These are phyloP conservation scores for Coniochaeta prunicola DNA, from an alignment of 2,329 filamentous ascomycete genomes.

Conservation along the genomic window DNA sequence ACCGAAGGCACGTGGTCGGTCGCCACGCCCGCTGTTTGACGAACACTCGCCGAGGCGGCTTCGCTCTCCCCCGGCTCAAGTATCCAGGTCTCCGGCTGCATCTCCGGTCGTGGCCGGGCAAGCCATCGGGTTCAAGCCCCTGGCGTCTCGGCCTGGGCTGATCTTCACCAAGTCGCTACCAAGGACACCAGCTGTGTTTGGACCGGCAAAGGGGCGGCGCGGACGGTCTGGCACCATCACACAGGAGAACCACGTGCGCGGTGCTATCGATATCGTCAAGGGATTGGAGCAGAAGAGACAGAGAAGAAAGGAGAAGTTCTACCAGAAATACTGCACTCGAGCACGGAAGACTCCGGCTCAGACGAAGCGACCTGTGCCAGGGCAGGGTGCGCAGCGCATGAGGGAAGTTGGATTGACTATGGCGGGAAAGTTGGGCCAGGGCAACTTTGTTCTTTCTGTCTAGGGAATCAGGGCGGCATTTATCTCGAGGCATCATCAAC, in stretches of 20 bases:
- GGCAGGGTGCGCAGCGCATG: slow-evolving; percentile 90
- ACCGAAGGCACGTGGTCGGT: slow-evolving; percentile 42
- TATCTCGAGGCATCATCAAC: background rate
- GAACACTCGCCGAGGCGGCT: slow-evolving; percentile 63
- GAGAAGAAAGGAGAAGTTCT: slow-evolving; percentile 86
- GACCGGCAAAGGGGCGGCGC: slow-evolving; percentile 33
- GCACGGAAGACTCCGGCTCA: slow-evolving; percentile 60
- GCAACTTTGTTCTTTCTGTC: slow-evolving; percentile 72
- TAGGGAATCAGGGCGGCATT: slow-evolving; percentile 24
- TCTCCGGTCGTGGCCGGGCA: slow-evolving; percentile 33
- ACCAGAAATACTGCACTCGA: slow-evolving; percentile 82
- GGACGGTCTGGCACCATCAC: slow-evolving; percentile 20
- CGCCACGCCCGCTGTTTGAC: slow-evolving; percentile 54
- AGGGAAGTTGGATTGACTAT: slow-evolving; percentile 82
- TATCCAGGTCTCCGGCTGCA: slow-evolving; percentile 38
- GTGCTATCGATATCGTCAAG: slow-evolving; percentile 97
- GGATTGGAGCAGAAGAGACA: slow-evolving; percentile 91
- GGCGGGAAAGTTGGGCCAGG: slow-evolving; percentile 66
- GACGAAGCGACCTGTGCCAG: slow-evolving; percentile 64
- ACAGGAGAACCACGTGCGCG: slow-evolving; percentile 64
- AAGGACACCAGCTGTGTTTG: slow-evolving; percentile 66
- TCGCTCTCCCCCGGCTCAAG: slow-evolving; percentile 60
- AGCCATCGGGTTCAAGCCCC: slow-evolving; percentile 34
- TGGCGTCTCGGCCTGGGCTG: slow-evolving; percentile 55
- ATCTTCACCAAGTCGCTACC: slow-evolving; percentile 83